These are phyloP conservation scores for Neonectria magnoliae DNA, from an alignment of 2,329 filamentous ascomycete species.

Conservation along the genomic window DNA sequence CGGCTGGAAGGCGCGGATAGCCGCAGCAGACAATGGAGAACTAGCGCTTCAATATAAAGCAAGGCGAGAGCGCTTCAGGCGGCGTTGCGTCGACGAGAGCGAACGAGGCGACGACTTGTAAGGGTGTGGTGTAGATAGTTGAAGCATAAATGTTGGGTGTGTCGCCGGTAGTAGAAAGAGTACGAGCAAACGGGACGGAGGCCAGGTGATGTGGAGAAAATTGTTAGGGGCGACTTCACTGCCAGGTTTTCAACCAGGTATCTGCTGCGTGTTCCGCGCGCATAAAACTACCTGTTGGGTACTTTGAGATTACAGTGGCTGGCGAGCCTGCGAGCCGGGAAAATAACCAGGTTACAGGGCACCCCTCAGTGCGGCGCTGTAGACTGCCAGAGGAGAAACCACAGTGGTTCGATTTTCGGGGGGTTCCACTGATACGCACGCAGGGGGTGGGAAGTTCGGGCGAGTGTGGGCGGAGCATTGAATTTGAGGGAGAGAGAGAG, in stretches of 20 bases:
- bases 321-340: slow-evolving; percentile 29
- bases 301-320: slow-evolving; percentile 19
- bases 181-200: slow-evolving; percentile 26
- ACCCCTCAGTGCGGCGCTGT: slow-evolving; percentile 26
- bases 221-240: slow-evolving; percentile 29
- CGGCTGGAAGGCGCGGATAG: slow-evolving; percentile 25
- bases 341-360: slow-evolving; percentile 38
- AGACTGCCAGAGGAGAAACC: slow-evolving; percentile 10
- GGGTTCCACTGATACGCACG: slow-evolving; percentile 35
- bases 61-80: background rate
- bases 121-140: slow-evolving; percentile 34
- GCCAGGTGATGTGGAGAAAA: slow-evolving; percentile 44
- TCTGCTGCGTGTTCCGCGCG: background rate
- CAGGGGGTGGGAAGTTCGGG: background rate
- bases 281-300: slow-evolving; percentile 14
- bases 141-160: slow-evolving; percentile 31
- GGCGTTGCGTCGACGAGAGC: slow-evolving; percentile 24
- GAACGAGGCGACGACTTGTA: slow-evolving; percentile 25
- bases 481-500: background rate
- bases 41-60: slow-evolving; percentile 8
- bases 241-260: slow-evolving; percentile 13
- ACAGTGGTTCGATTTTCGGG: slow-evolving; percentile 43
- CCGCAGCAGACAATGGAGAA: slow-evolving; percentile 23
- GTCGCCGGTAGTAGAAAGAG: background rate
- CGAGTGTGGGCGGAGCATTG: slow-evolving; percentile 8